Percentiles rank a stretch among this genome's conserved stretches.
Conservation (phyloP, 139 green algal species). For the Medakamo hakoo region DNA sequence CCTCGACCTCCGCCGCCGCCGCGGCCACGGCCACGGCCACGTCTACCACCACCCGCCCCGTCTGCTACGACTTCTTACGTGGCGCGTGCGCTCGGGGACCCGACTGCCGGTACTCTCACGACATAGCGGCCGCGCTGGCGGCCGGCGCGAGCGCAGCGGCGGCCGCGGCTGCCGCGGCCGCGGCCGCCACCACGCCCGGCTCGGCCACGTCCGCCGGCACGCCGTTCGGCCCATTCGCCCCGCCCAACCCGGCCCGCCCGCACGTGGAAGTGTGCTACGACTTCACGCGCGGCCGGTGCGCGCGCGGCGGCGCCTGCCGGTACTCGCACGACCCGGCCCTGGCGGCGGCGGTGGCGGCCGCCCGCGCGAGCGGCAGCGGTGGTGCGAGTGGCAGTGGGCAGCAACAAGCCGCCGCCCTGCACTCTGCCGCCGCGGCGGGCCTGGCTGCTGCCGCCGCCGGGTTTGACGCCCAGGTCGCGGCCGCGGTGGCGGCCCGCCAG, state of each 20-base stretch:
- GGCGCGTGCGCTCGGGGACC: conserved; percentile 44
- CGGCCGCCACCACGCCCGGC: neutral
- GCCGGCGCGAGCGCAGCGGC: neutral
- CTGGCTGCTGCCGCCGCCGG: no score
- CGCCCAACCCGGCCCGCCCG: neutral
- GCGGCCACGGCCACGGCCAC: neutral
- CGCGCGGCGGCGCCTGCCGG: conserved; percentile 3
- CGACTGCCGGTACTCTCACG: conserved; percentile 65
- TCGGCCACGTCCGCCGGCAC: neutral
- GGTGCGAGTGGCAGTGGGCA: neutral
- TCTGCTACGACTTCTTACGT: conserved; percentile 84
- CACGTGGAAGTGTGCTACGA: neutral
- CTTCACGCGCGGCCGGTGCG: conserved; percentile 6
- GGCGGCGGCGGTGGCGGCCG: neutral
- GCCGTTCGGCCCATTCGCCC: neutral
- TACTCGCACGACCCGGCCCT: conserved; percentile 5
- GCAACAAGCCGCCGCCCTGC: neutral
- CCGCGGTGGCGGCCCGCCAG: neutral
- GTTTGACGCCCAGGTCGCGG: neutral
- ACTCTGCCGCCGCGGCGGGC: neutral
- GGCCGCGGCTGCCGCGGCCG: neutral
- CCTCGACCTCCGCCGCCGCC: neutral
- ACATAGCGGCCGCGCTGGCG: conserved; percentile 33
- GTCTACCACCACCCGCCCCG: conserved; percentile 16
- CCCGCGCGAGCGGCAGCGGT: neutral